A percentile compares a stretch with the other conserved stretches of the same genome.
Evolutionary conservation across 2,329 filamentous ascomycete genomes (phyloP).

Genomic region (Penicillium sp.): DNA sequence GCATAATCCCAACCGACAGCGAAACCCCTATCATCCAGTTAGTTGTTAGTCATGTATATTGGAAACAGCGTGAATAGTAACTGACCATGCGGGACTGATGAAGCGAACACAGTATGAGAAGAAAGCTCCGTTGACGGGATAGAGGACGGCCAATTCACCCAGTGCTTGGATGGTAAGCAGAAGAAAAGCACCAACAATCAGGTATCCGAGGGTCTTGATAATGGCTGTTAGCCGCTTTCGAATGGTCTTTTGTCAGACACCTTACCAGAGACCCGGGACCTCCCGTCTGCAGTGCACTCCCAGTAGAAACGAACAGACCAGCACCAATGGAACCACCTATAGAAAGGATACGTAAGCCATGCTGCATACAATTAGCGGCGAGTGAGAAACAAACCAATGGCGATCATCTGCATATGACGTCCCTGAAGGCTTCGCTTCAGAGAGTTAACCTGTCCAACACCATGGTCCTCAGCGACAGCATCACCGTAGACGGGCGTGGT

Average conservation of each 20-base stretch:
- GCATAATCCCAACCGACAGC: constrained; percentile 61
- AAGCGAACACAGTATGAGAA: constrained; percentile 62
- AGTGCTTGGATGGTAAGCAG: constrained; percentile 60
- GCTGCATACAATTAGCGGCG: not conserved
- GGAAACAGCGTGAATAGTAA: not conserved
- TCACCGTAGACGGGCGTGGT: constrained; percentile 1
- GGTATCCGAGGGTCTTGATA: constrained; percentile 41
- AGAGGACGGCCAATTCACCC: constrained; percentile 61
- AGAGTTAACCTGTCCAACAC: constrained; percentile 16
- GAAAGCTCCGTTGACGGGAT: constrained; percentile 62
- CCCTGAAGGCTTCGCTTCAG: constrained; percentile 31
- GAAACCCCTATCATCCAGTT: constrained; percentile 37
- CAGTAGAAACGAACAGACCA: constrained; percentile 44
- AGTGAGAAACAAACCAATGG: constrained; percentile 29
- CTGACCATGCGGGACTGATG: constrained; percentile 57
- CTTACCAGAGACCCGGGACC: constrained; percentile 36
- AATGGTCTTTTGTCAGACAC: not conserved
- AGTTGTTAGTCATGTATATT: not conserved
- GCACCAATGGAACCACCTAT: constrained; percentile 39
- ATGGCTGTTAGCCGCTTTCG: not conserved
- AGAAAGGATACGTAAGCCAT: not conserved
- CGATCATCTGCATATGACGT: constrained; percentile 43
- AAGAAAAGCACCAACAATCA: constrained; percentile 58
- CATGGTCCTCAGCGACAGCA: not conserved
- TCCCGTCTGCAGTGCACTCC: constrained; percentile 35